phyloP scores from a whole-genome alignment of 352 stramenopile genomes.

The Globisporangium nunn region DNA sequence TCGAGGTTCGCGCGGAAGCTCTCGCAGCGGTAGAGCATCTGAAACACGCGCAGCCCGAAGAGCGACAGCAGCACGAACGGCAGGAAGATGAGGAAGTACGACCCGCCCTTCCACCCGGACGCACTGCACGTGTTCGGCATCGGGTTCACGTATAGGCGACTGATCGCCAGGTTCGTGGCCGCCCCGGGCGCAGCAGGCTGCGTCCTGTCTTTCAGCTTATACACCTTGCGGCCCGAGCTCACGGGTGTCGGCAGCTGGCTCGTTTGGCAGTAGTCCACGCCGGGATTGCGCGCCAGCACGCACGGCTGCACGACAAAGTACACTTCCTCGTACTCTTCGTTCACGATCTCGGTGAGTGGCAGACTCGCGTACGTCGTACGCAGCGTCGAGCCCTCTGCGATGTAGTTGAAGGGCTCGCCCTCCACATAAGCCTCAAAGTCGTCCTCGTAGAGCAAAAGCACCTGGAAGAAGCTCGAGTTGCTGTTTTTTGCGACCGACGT shows the following conservation, averaged over 20 bases:
- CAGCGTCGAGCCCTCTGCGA: constrained; percentile 24
- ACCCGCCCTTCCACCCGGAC: constrained; percentile 35
- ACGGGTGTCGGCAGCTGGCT: constrained; percentile 31
- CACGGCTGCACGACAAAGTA: constrained; percentile 61
- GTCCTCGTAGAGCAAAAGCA: constrained; percentile 44
- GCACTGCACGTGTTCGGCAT: constrained; percentile 46
- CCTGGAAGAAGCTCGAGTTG: constrained; percentile 37
- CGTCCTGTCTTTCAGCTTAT: constrained; percentile 24
- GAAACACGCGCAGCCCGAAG: constrained; percentile 52
- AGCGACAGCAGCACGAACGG: constrained; percentile 44
- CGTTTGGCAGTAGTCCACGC: constrained; percentile 29
- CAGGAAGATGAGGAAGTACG: constrained; percentile 51
- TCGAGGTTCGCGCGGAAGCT: constrained; percentile 56
- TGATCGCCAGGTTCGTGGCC: constrained; percentile 15
- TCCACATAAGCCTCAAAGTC: constrained; percentile 43
- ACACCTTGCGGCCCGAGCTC: constrained; percentile 33
- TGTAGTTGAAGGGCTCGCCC: constrained; percentile 35
- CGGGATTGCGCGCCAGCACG: constrained; percentile 22
- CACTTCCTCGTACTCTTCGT: constrained; percentile 40
- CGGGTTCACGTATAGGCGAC: constrained; percentile 47
- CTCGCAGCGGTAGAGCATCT: constrained; percentile 50
- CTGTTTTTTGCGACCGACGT: constrained; percentile 10
- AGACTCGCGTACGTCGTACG: constrained; percentile 45
- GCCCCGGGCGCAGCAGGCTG: constrained; percentile 1
- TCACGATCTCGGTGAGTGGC: constrained; percentile 37